Base-by-base conservation (phyloP, 257 asterid species). In the Lithospermum erythrorhizon region DNA sequence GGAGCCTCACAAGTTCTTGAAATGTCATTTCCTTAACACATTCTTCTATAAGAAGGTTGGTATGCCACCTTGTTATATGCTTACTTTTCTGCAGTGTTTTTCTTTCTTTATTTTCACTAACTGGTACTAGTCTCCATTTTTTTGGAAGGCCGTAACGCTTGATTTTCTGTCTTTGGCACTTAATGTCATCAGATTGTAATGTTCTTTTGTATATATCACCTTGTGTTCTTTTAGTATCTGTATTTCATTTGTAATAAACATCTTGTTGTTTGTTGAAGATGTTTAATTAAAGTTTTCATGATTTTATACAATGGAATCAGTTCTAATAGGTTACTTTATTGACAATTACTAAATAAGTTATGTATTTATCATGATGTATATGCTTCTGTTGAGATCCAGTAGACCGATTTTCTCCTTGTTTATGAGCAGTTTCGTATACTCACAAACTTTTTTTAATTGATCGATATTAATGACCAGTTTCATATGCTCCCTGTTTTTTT, bases 31-130 rank as follows among this genome's bases (percentile, higher is more conserved):
- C 78, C 85, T 78, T 62, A 89, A 64, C 73, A 84, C 94, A 47
- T 93, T 89, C 84, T 93, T 93, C 61, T 93, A 84, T 73, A 93
- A 86, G 76, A 93, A 89, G 97, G 99, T 89, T 11, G 32, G 68
- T 22, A 23, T 19, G 29, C 27, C 32, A 29, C 19, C 19, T 24
- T 53, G 14, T 4, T 53, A 9, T 4, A 37, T 9, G 8, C 10
- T 19, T 18, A 41, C 48, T 24, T 6, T 58, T 24, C 47, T 22
- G 21, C 2, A 7, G 17, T 55, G 19, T 14, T 41, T 59, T 47
- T 45, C 21, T 19, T 32, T 53, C 37, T 6, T 55, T 21, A 14
- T 41, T 11, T 11, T 35, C 1, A 9, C 47, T 35, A 8, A 17
- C 18, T 41, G 49, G 13, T 14, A 13, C 49, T 41, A 11, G 49